A percentile compares a stretch with the other conserved stretches of the same genome.
These are phyloP conservation scores for Coleophoma eucalyptorum DNA, from an alignment of 2,329 filamentous ascomycete genomes.

Conservation along the genomic window DNA sequence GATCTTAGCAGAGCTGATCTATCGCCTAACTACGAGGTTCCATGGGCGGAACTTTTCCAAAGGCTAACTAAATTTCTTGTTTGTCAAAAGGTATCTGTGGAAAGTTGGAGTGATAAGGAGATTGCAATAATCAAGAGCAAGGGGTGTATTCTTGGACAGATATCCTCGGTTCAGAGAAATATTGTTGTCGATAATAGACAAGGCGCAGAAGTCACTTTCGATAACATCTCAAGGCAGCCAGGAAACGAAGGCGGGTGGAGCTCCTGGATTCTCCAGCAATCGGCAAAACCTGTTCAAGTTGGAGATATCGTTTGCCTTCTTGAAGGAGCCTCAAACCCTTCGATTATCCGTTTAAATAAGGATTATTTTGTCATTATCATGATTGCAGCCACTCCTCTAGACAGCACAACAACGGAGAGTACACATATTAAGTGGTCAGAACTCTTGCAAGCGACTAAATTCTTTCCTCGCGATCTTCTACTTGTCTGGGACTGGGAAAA, in stretches of 20 bases:
- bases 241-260: not conserved
- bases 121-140: conserved; percentile 10
- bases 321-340: conserved; percentile 1
- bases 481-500: conserved; percentile 4
- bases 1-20: conserved; percentile 5
- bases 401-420: too few relatives aligned
- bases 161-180: conserved; percentile 7
- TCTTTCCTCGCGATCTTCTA: conserved; percentile 24
- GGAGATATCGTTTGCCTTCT: conserved; percentile 1
- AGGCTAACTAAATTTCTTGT: conserved; percentile 10
- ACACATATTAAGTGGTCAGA: not conserved
- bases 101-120: conserved; percentile 3
- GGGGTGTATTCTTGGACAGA: conserved; percentile 1
- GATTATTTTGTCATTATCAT: conserved; percentile 1
- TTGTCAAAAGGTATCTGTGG: conserved; percentile 3
- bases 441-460: not conserved
- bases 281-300: conserved; percentile 4
- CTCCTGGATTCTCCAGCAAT: conserved; percentile 7
- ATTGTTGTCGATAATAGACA: conserved; percentile 1
- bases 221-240: not conserved
- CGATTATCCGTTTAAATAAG: not conserved
- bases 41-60: conserved; percentile 8
- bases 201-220: conserved; percentile 2
- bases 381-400: not conserved
- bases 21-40: conserved; percentile 8